Conservation (phyloP, 495 filamentous ascomycete genomes). For the Podospora anserina region DNA sequence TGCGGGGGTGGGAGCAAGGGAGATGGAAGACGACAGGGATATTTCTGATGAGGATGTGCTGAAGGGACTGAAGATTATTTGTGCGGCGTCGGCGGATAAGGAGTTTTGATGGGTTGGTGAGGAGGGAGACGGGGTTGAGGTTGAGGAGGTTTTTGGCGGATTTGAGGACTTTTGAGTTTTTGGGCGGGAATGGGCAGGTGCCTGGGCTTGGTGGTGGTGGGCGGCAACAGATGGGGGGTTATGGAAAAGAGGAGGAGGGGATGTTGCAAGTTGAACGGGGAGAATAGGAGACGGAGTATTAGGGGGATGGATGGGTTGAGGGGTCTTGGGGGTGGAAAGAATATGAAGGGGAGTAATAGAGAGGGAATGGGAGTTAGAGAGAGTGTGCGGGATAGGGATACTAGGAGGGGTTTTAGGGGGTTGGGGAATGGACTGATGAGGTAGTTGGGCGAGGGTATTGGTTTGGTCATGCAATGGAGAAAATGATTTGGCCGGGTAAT, state of each 20-base stretch:
- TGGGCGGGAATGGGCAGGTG: constrained; percentile 19
- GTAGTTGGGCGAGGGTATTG: background rate
- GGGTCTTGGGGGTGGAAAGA: background rate
- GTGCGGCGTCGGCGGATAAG: constrained; percentile 47
- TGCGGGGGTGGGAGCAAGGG: background rate
- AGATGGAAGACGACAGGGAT: constrained; percentile 31
- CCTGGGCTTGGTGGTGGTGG: background rate
- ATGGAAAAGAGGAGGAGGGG: background rate
- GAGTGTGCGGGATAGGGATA: background rate
- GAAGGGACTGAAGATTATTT: constrained; percentile 47
- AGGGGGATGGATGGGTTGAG: background rate
- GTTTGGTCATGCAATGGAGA: background rate
- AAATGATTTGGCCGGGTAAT: too few species aligned
- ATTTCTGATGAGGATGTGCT: constrained; percentile 45
- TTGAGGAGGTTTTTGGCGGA: constrained; percentile 48
- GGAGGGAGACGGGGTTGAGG: constrained; percentile 43
- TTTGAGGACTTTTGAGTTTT: constrained; percentile 43
- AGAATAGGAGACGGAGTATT: constrained; percentile 4
- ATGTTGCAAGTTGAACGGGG: constrained; percentile 10
- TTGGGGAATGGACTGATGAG: background rate
- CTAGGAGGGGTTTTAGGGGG: background rate
- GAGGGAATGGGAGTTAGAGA: background rate
- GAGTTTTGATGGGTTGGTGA: constrained; percentile 44
- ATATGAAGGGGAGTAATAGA: background rate
- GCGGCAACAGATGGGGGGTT: background rate